A percentile compares a stretch with the other conserved stretches of the same genome.
Conservation (phyloP, 2,329 filamentous ascomycete genomes). For the Penicillium carneum region DNA sequence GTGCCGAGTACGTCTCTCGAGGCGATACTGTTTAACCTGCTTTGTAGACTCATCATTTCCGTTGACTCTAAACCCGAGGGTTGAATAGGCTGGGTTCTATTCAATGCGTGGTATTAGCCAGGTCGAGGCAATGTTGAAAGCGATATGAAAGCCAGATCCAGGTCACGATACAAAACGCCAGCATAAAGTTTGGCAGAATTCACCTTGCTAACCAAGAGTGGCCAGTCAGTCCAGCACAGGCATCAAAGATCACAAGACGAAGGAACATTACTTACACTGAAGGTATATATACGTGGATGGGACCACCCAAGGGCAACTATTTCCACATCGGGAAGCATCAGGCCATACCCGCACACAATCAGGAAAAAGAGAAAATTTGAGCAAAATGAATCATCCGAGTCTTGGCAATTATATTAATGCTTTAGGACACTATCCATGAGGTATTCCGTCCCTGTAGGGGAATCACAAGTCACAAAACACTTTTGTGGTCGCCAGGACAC, state of each 20-base stretch:
- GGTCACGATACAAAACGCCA: too few species aligned
- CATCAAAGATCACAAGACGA: background rate
- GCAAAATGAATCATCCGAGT: slow-evolving; percentile 27
- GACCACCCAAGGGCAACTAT: background rate
- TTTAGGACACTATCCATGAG: slow-evolving; percentile 29
- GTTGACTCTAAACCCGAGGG: background rate
- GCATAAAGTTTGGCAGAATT: background rate
- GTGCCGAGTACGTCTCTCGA: background rate
- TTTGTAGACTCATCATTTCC: background rate
- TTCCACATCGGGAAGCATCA: slow-evolving; percentile 9
- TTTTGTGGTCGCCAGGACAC: slow-evolving; percentile 37
- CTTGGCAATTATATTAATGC: slow-evolving; percentile 37
- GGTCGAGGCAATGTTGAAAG: background rate
- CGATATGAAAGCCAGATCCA: background rate
- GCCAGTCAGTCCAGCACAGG: background rate
- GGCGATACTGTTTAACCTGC: background rate
- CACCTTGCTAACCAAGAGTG: background rate
- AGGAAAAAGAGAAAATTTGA: background rate
- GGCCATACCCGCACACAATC: background rate
- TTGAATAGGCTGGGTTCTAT: background rate
- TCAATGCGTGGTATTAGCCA: background rate
- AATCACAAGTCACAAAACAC: slow-evolving; percentile 32
- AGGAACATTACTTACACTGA: background rate
- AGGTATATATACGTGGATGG: slow-evolving; percentile 3
- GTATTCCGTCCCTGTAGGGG: slow-evolving; percentile 16